These are phyloP conservation scores for Rhododendron williamsianum DNA, from an alignment of 148 eudicot genomes.

Conservation along the genomic window DNA sequence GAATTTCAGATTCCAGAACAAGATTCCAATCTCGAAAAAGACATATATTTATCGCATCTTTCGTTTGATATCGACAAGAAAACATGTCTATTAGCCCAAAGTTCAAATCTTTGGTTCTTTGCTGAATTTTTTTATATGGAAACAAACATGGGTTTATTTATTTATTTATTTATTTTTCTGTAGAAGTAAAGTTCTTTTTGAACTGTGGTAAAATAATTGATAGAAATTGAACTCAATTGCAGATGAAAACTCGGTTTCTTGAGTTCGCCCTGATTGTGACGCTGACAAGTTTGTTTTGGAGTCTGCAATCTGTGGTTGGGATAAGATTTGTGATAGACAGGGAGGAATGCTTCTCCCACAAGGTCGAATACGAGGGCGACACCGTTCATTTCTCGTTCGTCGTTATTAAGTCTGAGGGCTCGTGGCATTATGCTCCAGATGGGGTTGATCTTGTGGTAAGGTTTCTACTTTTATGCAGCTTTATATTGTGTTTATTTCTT, in stretches of 20 bases:
- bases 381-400: conserved; percentile 76
- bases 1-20: neutral
- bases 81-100: neutral
- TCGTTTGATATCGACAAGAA: neutral
- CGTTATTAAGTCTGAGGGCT: conserved; percentile 70
- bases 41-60: neutral
- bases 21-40: neutral
- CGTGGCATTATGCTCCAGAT: conserved; percentile 65
- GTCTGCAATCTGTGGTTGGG: conserved; percentile 37
- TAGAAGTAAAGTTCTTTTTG: neutral
- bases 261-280: conserved; percentile 1
- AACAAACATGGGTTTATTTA: neutral
- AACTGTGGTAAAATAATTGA: neutral
- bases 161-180: neutral
- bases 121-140: neutral
- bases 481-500: neutral
- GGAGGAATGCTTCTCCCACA: conserved; percentile 91
- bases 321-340: conserved; percentile 86
- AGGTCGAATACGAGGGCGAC: conserved; percentile 69
- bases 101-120: neutral
- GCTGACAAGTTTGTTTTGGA: conserved; percentile 30
- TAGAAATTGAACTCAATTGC: conserved; percentile 2
- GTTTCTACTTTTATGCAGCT: neutral
- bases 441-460: conserved; percentile 93
- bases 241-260: conserved; percentile 15